A percentile compares a stretch with the other conserved stretches of the same genome.
Evolutionary conservation across 1,284 basidiomycete genomes (phyloP).

Genomic region (Puccinia triticina): DNA sequence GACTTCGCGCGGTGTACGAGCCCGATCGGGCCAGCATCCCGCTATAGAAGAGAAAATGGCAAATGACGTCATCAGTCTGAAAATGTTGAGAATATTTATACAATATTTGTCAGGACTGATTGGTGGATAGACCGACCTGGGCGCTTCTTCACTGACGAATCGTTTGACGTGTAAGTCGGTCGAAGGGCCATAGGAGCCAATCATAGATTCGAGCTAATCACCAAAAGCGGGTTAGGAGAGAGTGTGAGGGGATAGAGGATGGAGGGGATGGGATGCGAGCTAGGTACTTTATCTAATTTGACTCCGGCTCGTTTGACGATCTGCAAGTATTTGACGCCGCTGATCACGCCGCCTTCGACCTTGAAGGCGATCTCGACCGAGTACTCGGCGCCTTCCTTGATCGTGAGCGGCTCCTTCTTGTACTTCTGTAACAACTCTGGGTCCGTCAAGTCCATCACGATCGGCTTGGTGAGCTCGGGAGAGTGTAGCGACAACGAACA

Average conservation of each 20-base stretch:
- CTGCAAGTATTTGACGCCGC: constrained; percentile 76
- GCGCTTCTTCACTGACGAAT: constrained; percentile 61
- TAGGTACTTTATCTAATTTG: constrained; percentile 55
- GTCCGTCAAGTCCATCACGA: constrained; percentile 64
- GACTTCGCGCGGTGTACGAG: constrained; percentile 73
- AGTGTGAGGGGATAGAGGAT: constrained; percentile 23
- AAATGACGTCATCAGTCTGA: not conserved
- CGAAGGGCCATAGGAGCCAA: constrained; percentile 59
- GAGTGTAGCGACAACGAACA: constrained; percentile 63
- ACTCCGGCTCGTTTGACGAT: constrained; percentile 76
- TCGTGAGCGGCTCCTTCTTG: constrained; percentile 68
- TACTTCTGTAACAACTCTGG: constrained; percentile 61
- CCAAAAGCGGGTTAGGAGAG: constrained; percentile 47
- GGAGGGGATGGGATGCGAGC: not conserved
- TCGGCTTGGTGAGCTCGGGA: constrained; percentile 61
- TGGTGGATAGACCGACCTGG: constrained; percentile 53
- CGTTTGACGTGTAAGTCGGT: constrained; percentile 61
- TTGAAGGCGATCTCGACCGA: constrained; percentile 81
- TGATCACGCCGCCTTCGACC: constrained; percentile 81
- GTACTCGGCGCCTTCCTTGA: constrained; percentile 67
- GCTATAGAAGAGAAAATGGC: not conserved
- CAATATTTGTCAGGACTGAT: not conserved
- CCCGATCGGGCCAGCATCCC: constrained; percentile 78
- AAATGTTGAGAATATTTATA: constrained; percentile 8
- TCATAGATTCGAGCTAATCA: constrained; percentile 58